Base-by-base conservation (phyloP, 352 stramenopile genomes). In the Thalassiosira exigua region DNA sequence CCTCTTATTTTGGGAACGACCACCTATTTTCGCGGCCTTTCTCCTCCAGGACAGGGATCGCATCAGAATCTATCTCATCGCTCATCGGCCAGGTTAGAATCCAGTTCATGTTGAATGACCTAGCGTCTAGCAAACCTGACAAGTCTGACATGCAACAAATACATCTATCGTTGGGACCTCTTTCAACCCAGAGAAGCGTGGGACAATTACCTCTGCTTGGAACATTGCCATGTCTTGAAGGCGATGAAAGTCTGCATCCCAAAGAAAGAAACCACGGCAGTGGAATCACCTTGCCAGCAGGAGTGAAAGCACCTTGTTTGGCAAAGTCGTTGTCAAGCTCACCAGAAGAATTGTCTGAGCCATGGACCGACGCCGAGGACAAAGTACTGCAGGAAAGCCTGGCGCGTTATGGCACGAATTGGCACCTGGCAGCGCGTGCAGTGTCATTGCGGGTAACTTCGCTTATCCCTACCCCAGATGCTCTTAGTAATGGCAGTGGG, bases 201-300 rank as follows among this genome's bases (percentile, higher is more conserved):
- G n/a, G n/a, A n/a, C n/a, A n/a, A n/a, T n/a, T n/a, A n/a, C n/a
- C 85, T 64, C 14, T 82, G 42, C 57, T 73, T 65, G 84, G 84
- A 52, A 79, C 79, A 48, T 66, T 87, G 44, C 24, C 68, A 17
- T 70, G 44, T 3, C 50, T 58, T 30, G 53, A 65, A 22, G 70
- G 65, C 17, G 81, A n/a, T n/a, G n/a, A n/a, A n/a, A n/a, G n/a
- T n/a, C n/a, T n/a, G n/a, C n/a, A n/a, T n/a, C n/a, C 75, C 67
- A 79, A 54, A 42, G 64, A 42, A 69, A 77, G 82, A 22, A 74
- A 33, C 5, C 29, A 69, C 14, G 42, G 51, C 21, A 73, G 74
- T 53, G 82, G 85, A 39, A 81, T 93, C 14, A 82, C 52, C 7
- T 68, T 92, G 24, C 86, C 86, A 26, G 83, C 91, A 75, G 86